phyloP scores from a whole-genome alignment of 306 rosid genomes.

The Pachyrhizus erosus region DNA sequence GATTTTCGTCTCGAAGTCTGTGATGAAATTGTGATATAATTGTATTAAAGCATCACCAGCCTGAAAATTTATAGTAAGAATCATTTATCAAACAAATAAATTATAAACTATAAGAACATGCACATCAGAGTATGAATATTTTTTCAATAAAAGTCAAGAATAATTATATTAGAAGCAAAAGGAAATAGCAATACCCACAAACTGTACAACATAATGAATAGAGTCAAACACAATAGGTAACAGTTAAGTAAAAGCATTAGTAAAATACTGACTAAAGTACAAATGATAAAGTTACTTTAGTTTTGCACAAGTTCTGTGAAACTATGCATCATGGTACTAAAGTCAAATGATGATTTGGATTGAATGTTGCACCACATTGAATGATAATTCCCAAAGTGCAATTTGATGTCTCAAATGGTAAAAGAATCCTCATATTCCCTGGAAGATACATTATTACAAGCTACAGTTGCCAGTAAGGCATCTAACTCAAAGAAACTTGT shows the following conservation, averaged over 20 bases:
- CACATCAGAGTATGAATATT: background rate
- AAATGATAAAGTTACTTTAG: background rate
- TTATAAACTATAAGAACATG: background rate
- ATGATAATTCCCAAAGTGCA: background rate
- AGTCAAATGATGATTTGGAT: constrained; percentile 21
- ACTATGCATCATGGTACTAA: background rate
- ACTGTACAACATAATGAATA: constrained; percentile 24
- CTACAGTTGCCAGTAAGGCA: background rate
- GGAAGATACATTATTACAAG: background rate
- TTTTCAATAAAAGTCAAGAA: background rate
- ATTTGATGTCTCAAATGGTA: background rate
- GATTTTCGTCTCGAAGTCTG: constrained; percentile 97
- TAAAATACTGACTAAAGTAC: background rate
- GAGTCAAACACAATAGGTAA: background rate
- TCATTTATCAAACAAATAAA: constrained; percentile 20
- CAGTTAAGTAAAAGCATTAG: background rate
- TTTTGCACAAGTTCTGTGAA: background rate
- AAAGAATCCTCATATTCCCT: background rate
- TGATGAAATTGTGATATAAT: constrained; percentile 93
- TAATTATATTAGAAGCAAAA: background rate
- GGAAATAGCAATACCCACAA: constrained; percentile 4
- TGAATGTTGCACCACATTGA: background rate
- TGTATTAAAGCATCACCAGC: constrained; percentile 99
- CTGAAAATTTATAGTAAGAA: constrained; percentile 54
- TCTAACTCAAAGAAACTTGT: background rate